Percentiles rank a stretch among this genome's conserved stretches.
Evolutionary conservation across 2,329 filamentous ascomycete species (phyloP).

Genomic region (Helotiales sp.): DNA sequence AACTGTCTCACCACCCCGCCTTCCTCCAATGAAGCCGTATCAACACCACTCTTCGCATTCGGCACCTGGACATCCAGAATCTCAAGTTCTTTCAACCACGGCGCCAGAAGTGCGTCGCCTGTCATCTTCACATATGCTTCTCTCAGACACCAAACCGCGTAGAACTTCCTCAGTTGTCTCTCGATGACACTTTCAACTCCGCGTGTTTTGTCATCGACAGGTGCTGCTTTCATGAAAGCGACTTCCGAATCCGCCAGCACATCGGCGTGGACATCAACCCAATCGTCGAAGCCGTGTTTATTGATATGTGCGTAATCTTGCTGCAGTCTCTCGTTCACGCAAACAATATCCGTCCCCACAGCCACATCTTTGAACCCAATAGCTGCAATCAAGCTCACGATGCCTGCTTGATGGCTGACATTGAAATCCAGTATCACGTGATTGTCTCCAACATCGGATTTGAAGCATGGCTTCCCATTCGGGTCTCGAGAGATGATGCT

Average conservation of each 20-base stretch:
- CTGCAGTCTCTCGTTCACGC: constrained; percentile 70
- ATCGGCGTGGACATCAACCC: constrained; percentile 73
- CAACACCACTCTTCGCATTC: constrained; percentile 13
- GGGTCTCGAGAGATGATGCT: constrained; percentile 61
- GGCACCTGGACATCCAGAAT: constrained; percentile 60
- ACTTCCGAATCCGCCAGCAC: constrained; percentile 70
- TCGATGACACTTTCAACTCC: constrained; percentile 51
- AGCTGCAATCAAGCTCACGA: constrained; percentile 69
- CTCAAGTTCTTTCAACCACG: constrained; percentile 73
- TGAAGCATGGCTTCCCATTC: constrained; percentile 51
- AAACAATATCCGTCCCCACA: constrained; percentile 78
- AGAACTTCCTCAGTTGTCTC: constrained; percentile 71
- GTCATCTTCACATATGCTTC: constrained; percentile 86
- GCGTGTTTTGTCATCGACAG: constrained; percentile 28
- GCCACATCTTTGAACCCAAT: constrained; percentile 46
- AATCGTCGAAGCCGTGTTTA: constrained; percentile 65
- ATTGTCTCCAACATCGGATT: background rate
- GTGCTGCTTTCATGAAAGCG: constrained; percentile 59
- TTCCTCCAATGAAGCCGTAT: constrained; percentile 26
- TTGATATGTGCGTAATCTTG: constrained; percentile 63
- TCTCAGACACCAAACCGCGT: constrained; percentile 78
- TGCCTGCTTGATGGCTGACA: constrained; percentile 76
- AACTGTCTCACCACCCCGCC: constrained; percentile 34
- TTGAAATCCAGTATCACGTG: constrained; percentile 64
- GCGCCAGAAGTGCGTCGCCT: constrained; percentile 75